A percentile compares a stretch with the other conserved stretches of the same genome.
These are phyloP conservation scores for Crucibulum laeve DNA, from an alignment of 768 basidiomycete genomes.

Conservation along the genomic window DNA sequence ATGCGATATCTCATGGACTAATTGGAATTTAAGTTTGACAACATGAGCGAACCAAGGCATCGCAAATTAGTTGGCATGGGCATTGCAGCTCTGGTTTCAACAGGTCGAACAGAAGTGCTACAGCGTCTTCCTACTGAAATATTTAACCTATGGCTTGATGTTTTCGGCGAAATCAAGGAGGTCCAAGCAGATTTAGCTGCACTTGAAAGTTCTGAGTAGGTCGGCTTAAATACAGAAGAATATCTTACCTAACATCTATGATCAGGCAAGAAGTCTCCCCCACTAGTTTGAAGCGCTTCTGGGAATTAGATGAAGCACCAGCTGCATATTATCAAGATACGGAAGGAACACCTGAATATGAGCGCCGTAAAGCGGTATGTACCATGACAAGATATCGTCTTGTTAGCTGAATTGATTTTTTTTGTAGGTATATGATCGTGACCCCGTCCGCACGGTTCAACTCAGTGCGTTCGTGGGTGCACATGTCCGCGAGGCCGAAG, in stretches of 20 bases:
- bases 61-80: conserved; percentile 86
- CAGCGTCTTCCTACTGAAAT: conserved; percentile 69
- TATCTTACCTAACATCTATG: neutral
- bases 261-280: conserved; percentile 21
- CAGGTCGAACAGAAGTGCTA: conserved; percentile 70
- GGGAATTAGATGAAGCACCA: conserved; percentile 66
- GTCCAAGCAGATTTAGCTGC: conserved; percentile 31
- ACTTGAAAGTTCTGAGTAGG: conserved; percentile 26
- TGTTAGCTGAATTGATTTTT: conserved; percentile 5
- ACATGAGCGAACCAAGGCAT: conserved; percentile 80
- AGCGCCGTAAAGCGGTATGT: conserved; percentile 68
- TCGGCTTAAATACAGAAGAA: neutral
- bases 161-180: conserved; percentile 84
- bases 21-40: conserved; percentile 64
- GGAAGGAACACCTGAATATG: conserved; percentile 70
- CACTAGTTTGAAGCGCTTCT: conserved; percentile 51
- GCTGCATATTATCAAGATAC: conserved; percentile 55
- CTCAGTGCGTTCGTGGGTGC: conserved; percentile 58
- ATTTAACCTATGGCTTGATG: conserved; percentile 86
- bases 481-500: conserved; percentile 62
- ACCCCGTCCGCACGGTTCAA: conserved; percentile 64
- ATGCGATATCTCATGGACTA: neutral
- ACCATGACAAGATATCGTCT: conserved; percentile 2
- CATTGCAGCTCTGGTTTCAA: conserved; percentile 71
- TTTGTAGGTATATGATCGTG: conserved; percentile 59